phyloP scores from a whole-genome alignment of 1,139 yeast species.

The Scheffersomyces lignicola region DNA sequence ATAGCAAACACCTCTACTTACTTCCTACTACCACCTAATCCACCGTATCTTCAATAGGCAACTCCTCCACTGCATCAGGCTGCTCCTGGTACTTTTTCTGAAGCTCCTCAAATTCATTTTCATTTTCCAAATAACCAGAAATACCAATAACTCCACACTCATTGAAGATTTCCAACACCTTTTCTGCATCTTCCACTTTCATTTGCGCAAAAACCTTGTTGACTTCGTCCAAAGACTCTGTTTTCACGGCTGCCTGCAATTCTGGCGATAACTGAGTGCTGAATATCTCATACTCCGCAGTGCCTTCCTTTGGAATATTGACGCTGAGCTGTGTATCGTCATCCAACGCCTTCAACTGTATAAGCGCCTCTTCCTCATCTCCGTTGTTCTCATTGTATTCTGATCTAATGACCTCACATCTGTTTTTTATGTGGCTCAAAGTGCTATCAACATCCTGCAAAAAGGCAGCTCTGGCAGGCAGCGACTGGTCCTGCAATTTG shows the following conservation, averaged over 20 bases:
- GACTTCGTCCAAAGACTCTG: slow-evolving; percentile 72
- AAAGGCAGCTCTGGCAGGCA: slow-evolving; percentile 69
- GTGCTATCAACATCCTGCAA: slow-evolving; percentile 72
- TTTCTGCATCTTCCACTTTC: slow-evolving; percentile 79
- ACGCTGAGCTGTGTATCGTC: slow-evolving; percentile 78
- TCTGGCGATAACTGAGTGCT: slow-evolving; percentile 53
- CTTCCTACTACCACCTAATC: slow-evolving; percentile 16
- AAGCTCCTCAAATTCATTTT: slow-evolving; percentile 65
- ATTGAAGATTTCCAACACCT: slow-evolving; percentile 69
- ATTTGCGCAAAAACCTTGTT: slow-evolving; percentile 81
- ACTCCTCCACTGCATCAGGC: slow-evolving; percentile 7
- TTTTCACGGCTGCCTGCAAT: slow-evolving; percentile 75
- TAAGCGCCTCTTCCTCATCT: slow-evolving; percentile 73
- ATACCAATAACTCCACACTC: slow-evolving; percentile 84
- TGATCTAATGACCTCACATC: slow-evolving; percentile 67
- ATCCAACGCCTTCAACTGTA: slow-evolving; percentile 86
- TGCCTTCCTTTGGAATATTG: slow-evolving; percentile 59
- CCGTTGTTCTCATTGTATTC: slow-evolving; percentile 44
- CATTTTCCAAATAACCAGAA: slow-evolving; percentile 74
- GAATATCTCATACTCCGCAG: slow-evolving; percentile 58
- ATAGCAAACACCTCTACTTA: background rate
- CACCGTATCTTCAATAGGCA: slow-evolving; percentile 25
- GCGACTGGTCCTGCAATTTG: slow-evolving; percentile 52
- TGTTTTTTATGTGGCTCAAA: slow-evolving; percentile 63
- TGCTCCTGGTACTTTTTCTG: slow-evolving; percentile 47